Evolutionary conservation across 306 rosid genomes (phyloP).

Genomic region (Medicago truncatula): MtrunA17r5.0-ANR NC_053046.1:6301501-6302000

Average conservation of each 20-base stretch:
- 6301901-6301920: too few relatives aligned
- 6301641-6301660: not conserved
- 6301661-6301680: not conserved
- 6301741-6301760: not conserved
- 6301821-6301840: conserved; percentile 2
- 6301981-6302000: not conserved
- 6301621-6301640: conserved; percentile 53
- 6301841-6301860: not conserved
- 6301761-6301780: conserved; percentile 1
- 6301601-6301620: conserved; percentile 96
- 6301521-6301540: conserved; percentile 68
- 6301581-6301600: conserved; percentile 87
- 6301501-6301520: conserved; percentile 1
- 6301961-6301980: not conserved
- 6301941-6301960: not conserved
- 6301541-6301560: conserved; percentile 87
- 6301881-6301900: not conserved
- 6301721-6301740: not conserved
- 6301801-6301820: not conserved
- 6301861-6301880: not conserved
- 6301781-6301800: not conserved
- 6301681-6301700: not conserved
- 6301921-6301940: too few relatives aligned
- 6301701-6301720: not conserved
- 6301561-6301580: conserved; percentile 82